A percentile compares a stretch with the other conserved stretches of the same genome.
Conservation (phyloP, 805 yeast species). For the Blastobotrys robertii region DNA sequence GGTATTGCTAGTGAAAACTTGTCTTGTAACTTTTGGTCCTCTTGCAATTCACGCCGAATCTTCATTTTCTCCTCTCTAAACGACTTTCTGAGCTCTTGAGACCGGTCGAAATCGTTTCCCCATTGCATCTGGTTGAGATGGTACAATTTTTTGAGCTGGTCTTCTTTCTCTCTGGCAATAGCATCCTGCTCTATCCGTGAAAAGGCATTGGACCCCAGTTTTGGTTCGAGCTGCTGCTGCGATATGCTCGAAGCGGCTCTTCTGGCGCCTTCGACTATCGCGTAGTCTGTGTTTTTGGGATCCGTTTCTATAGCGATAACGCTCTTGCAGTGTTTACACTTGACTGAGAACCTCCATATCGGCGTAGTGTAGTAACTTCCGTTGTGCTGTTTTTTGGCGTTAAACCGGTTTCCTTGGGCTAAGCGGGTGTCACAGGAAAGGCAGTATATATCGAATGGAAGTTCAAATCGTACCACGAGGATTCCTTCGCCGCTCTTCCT, state of each 20-base stretch:
- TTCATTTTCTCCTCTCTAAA: slow-evolving; percentile 14
- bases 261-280: slow-evolving; percentile 5
- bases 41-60: slow-evolving; percentile 5
- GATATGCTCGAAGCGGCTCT: slow-evolving; percentile 7
- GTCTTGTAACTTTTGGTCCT: slow-evolving; percentile 5
- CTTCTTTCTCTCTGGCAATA: slow-evolving; percentile 5
- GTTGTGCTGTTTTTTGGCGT: slow-evolving; percentile 24
- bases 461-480: slow-evolving; percentile 24
- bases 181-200: slow-evolving; percentile 14
- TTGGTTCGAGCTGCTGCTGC: slow-evolving; percentile 1
- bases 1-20: slow-evolving; percentile 10
- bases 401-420: slow-evolving; percentile 24
- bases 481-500: slow-evolving; percentile 17
- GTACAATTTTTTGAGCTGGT: slow-evolving; percentile 12
- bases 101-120: slow-evolving; percentile 19
- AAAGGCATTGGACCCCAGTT: slow-evolving; percentile 9
- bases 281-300: slow-evolving; percentile 24
- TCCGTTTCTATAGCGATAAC: slow-evolving; percentile 23
- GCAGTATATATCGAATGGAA: slow-evolving; percentile 24
- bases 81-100: slow-evolving; percentile 17
- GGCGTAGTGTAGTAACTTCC: slow-evolving; percentile 25
- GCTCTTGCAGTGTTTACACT: slow-evolving; percentile 22
- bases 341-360: slow-evolving; percentile 22
- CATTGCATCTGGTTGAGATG: slow-evolving; percentile 14
- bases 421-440: slow-evolving; percentile 18